phyloP scores from a whole-genome alignment of 768 basidiomycete genomes.

The Plicaturopsis crispa region DNA sequence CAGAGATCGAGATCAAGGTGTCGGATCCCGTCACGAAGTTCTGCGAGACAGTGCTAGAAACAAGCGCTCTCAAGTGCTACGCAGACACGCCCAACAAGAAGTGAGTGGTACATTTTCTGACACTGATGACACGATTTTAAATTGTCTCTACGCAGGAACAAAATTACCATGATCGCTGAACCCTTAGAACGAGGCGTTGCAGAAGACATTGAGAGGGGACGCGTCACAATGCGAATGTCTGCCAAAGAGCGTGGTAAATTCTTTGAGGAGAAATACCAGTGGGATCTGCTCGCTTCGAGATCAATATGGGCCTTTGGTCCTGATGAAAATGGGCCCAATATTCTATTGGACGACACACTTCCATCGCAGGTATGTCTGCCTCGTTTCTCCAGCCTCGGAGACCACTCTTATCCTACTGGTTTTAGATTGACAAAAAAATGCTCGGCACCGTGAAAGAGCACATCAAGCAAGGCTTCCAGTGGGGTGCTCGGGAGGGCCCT shows the following conservation, averaged over 20 bases:
- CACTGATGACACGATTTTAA: conserved; percentile 6
- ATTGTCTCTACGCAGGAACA: conserved; percentile 57
- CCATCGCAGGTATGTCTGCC: conserved; percentile 69
- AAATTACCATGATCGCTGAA: conserved; percentile 98
- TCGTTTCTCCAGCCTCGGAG: background rate
- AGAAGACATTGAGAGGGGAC: conserved; percentile 91
- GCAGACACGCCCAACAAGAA: conserved; percentile 99
- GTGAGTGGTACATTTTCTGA: conserved; percentile 36
- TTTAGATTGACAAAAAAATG: conserved; percentile 87
- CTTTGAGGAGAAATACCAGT: conserved; percentile 96
- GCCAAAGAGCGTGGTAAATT: conserved; percentile 92
- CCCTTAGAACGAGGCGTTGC: conserved; percentile 93
- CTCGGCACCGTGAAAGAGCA: conserved; percentile 87
- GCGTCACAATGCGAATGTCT: conserved; percentile 91
- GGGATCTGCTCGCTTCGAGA: conserved; percentile 94
- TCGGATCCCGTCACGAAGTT: conserved; percentile 99
- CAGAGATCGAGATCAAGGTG: conserved; percentile 99
- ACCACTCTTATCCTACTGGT: background rate
- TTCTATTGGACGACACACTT: conserved; percentile 91
- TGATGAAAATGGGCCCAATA: conserved; percentile 90
- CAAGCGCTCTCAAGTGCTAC: conserved; percentile 96
- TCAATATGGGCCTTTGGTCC: conserved; percentile 99
- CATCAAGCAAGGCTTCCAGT: conserved; percentile 99
- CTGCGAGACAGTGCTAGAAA: conserved; percentile 97
- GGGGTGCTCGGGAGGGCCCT: conserved; percentile 97